Percentiles rank a stretch among this genome's conserved stretches.
Conservation (phyloP, 139 green algal genomes). For the Eudorina sp. region DNA sequence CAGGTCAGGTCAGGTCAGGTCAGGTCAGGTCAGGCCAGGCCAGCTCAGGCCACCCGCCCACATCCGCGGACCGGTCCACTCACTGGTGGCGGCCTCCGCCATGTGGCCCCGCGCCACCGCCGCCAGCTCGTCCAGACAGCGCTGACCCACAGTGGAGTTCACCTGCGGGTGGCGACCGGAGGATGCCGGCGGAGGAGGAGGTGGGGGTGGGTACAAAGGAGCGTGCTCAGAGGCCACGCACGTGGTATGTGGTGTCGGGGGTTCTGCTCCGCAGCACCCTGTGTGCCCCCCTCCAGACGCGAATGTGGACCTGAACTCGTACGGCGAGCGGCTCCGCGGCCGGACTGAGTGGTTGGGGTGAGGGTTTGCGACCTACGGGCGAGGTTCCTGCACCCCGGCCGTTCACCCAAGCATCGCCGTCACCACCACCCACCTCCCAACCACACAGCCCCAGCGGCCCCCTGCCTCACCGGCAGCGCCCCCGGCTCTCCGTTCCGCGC, state of each 20-base stretch:
- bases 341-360: too few species aligned
- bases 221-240: neutral
- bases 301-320: too few species aligned
- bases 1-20: neutral
- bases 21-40: neutral
- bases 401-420: too few species aligned
- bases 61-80: neutral
- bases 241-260: too few species aligned
- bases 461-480: neutral
- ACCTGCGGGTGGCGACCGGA: neutral
- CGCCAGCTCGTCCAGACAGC: constrained; percentile 37
- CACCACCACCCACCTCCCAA: too few species aligned
- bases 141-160: constrained; percentile 21
- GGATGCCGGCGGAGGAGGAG: neutral
- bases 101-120: constrained; percentile 12
- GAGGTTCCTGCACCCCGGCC: too few species aligned
- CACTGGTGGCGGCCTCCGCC: neutral
- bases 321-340: too few species aligned
- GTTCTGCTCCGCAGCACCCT: too few species aligned
- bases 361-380: too few species aligned
- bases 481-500: neutral
- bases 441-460: too few species aligned
- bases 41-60: too few species aligned
- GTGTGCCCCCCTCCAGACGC: too few species aligned
- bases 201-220: neutral